Evolutionary conservation across 202 grass and related monocot genomes (phyloP), one percentile per base, ranked within the genome.

Genomic region (Brachypodium distachyon): DNA sequence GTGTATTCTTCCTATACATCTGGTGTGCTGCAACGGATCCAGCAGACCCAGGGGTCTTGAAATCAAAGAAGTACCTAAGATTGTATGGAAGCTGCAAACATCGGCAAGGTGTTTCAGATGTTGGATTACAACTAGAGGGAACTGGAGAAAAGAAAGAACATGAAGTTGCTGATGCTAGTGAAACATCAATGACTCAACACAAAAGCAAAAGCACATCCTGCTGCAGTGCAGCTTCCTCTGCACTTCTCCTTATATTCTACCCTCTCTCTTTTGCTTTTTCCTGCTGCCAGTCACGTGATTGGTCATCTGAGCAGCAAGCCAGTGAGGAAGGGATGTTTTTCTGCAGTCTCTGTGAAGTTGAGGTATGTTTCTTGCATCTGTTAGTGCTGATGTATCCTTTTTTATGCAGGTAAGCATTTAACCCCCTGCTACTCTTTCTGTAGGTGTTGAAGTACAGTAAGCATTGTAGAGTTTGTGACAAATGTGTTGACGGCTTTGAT

Each of bases 401-500:
- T 65, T 64, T 65, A 47, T 83, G 38, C 43, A 19, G 44, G 21
- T 17, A 51, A 21, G 10, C 64, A 66, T 67, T 70, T 60, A 60
- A 58, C 36, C 9, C 1, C 22, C 19, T 72, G 17, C 64, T 18
- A 36, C 48, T 52, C 9, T 61, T 69, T 44, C 34, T 86, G 42
- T 79, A 99, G 96, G 96, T 99, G 23, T 81, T 99, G 72, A 99
- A 91, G 66, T 99, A 96, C 74, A 99, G 96, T 48, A 99, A 99
- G 66, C 96, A 99, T 50, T 99, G 96, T 63, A 89, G 96, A 91
- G 90, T 99, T 53, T 99, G 96, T 77, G 96, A 99, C 67, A 99
- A 99, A 84, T 99, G 96, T 80, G 92, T 99, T 38, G 96, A 99
- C 11, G 92, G 96, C 50, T 99, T 99, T 76, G 96, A 99, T 93